Evolutionary conservation across 177 flowering plant species (phyloP), one percentile per base, ranked within the genome.

Genomic region (Vitis hybrid): DNA sequence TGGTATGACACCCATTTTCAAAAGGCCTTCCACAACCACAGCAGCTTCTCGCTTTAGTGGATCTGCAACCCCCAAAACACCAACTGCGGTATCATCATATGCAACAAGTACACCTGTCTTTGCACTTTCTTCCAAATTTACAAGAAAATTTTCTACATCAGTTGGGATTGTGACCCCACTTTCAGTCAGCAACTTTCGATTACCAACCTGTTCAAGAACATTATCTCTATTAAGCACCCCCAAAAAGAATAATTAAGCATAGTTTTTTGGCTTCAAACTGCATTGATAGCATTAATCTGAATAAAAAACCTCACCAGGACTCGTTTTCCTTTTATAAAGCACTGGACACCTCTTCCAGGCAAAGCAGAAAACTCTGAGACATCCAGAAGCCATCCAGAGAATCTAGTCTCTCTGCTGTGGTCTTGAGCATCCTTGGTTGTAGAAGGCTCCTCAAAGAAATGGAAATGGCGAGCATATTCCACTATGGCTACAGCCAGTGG

Each of bases 11-110:
- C 97, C 99, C 97, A 96, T 92, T 81, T 94, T 96, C 64, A 2
- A 13, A 12, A 96, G 93, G 32, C 94, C 97, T 76, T 92, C 97
- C 14, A 96, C 71, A 51, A 94, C 99, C 58, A 96, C 89, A 49
- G 91, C 87, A 56, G 99, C 97, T 85, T 96, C 98, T 83, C 97
- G 82, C 81, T 94, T 96, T 14, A 96, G 64, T 30, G 97, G 95
- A 75, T 96, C 98, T 15, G 99, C 91, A 74, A 96, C 80, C 51
- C 97, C 98, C 63, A 96, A 67, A 65, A 87, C 92, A 15, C 99
- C 99, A 64, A 87, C 72, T 15, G 92, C 64, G 51, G 56, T 55
- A 48, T 80, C 78, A 76, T 84, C 85, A 74, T 70, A 74, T 62
- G 91, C 94, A 75, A 92, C 97, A 62, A 96, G 89, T 75, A 96